Percentiles rank a stretch among this genome's conserved stretches.
Evolutionary conservation across 2,329 filamentous ascomycete species (phyloP).

Genomic region (Conoideocrella luteorostrata): DNA sequence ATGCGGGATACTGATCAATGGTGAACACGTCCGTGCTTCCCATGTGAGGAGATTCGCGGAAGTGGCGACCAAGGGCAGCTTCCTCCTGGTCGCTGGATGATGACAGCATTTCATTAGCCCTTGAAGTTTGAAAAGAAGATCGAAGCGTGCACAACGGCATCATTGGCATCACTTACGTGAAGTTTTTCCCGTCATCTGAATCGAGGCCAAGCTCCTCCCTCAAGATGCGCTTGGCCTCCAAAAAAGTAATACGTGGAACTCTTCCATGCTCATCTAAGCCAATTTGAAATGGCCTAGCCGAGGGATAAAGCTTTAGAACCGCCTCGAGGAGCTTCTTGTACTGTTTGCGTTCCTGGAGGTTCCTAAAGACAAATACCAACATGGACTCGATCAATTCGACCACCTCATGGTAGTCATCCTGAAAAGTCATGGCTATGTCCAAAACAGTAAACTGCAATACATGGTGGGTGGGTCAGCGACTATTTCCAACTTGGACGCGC

Average conservation of each 20-base stretch:
- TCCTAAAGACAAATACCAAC: not conserved
- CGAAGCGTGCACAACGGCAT: not conserved
- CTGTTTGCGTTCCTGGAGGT: not conserved
- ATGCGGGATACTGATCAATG: not conserved
- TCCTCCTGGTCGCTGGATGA: not conserved
- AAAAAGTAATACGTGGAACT: not conserved
- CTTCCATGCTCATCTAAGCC: not conserved
- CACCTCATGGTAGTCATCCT: slow-evolving; percentile 2
- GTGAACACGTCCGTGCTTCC: not conserved
- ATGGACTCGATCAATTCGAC: not conserved
- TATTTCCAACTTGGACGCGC: not conserved
- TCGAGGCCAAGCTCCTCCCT: slow-evolving; percentile 1
- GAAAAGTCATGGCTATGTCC: not conserved
- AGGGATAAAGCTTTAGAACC: not conserved
- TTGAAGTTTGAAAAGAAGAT: not conserved
- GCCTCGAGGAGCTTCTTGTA: not conserved
- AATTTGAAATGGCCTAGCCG: not conserved
- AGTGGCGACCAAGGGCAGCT: not conserved
- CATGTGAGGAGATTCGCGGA: not conserved
- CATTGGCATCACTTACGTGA: not conserved
- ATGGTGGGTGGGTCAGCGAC: not conserved
- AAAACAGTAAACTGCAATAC: not conserved
- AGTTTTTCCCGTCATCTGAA: not conserved
- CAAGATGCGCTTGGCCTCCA: not conserved
- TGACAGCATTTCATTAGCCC: not conserved